phyloP scores from a whole-genome alignment of 225 moss, liverwort and hornwort species.

The Bryoerythrophyllum caledonicum region DNA sequence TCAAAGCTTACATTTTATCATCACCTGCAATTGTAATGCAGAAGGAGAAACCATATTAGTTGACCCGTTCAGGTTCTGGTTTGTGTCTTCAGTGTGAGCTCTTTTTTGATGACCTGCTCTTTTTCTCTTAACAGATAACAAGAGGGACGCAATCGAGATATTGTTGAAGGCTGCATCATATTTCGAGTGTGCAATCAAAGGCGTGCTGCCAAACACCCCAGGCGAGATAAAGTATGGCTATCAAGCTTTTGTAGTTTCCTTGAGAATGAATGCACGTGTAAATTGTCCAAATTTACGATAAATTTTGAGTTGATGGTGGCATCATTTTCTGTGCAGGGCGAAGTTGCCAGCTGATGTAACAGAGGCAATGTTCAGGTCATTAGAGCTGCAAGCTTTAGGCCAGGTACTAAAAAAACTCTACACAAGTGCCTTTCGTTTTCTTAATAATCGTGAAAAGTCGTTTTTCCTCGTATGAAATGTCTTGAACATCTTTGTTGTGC shows the following conservation, averaged over 20 bases:
- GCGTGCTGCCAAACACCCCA: slow-evolving; percentile 33
- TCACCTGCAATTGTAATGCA: slow-evolving; percentile 38
- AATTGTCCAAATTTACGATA: not conserved
- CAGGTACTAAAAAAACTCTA: slow-evolving; percentile 33
- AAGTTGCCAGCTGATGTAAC: slow-evolving; percentile 43
- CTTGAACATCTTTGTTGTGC: slow-evolving; percentile 7
- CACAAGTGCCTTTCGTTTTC: not conserved
- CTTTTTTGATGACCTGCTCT: not conserved
- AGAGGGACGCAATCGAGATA: slow-evolving; percentile 45
- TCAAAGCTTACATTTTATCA: slow-evolving; percentile 22
- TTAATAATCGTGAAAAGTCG: not conserved
- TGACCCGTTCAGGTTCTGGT: too few relatives aligned
- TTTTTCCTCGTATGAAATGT: not conserved
- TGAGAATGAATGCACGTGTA: not conserved
- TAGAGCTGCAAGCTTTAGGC: slow-evolving; percentile 49
- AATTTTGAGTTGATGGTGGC: not conserved
- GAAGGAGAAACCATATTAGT: not conserved
- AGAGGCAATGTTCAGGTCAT: slow-evolving; percentile 41
- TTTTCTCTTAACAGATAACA: slow-evolving; percentile 36
- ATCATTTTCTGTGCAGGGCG: slow-evolving; percentile 24
- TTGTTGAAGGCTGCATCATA: slow-evolving; percentile 52
- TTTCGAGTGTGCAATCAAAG: slow-evolving; percentile 49
- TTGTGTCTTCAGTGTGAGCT: not conserved
- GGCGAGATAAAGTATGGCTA: slow-evolving; percentile 41
- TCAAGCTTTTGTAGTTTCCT: not conserved